Base-by-base conservation (phyloP, 495 filamentous ascomycete genomes). In the Penicillium egyptiacum region DNA sequence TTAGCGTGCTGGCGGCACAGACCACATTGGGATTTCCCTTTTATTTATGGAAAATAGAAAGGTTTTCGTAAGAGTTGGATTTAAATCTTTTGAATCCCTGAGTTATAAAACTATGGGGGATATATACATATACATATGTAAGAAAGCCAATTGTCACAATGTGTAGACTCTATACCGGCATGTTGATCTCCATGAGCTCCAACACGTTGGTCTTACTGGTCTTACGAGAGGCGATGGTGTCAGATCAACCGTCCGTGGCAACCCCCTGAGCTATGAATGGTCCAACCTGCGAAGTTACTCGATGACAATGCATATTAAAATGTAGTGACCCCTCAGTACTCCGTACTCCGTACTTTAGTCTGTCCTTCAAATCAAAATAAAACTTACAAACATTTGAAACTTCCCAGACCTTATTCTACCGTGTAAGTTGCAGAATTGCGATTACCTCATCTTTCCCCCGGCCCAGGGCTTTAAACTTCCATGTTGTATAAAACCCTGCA, bases 191-290 rank as follows among this genome's bases (percentile, higher is more conserved):
- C 30, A 10, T 4, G 28, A 30, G 7, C 28, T 30, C 28, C 28
- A 9, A 30, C 28, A 30, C 28, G 28, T 10, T 30, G 28, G 28
- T 30, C 28, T 30, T 0, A 30, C 30, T 31, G 30, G 30, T 33
- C 30, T 57, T 57, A 57, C 47, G 55, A 50, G 55, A 51, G 47
- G 25, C 5, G 28, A 57, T 51, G 10, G 33, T 35, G 55, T 57
- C 55, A 57, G 26, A 30, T 30, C 28, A 30, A 30, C 28, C 9
- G 23, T 25, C 23, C 23, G 30, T 33, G 30, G 30, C 4, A 14
- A 4, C 0, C 30, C 30, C 30, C 30, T 33, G 30, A 33, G 30
- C 4, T 14, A 33, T 33, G 30, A 33, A 33, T 33, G 30, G 30
- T 33, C 30, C 26, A n/a, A n/a, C n/a, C n/a, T n/a, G n/a, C n/a